Percentiles rank a stretch among this genome's conserved stretches.
Evolutionary conservation across 805 yeast genomes (phyloP).

Genomic region (Dipodascopsis uninucleata): DNA sequence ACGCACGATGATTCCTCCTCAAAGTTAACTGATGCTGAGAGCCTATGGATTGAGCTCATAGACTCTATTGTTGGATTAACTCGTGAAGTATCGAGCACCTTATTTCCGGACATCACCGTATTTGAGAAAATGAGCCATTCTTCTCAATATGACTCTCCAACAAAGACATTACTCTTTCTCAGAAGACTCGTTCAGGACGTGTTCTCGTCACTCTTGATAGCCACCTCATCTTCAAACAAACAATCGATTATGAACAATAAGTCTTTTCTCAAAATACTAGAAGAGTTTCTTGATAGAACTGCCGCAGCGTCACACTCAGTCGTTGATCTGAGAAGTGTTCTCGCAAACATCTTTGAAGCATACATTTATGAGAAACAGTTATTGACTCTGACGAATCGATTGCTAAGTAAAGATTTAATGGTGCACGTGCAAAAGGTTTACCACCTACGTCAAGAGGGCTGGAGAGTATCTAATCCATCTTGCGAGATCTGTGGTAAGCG

Average conservation of each 20-base stretch:
- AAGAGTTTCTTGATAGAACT: conserved; percentile 22
- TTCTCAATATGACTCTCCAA: conserved; percentile 22
- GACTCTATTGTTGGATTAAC: conserved; percentile 25
- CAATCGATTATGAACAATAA: conserved; percentile 6
- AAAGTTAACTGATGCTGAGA: conserved; percentile 19
- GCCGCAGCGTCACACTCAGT: conserved; percentile 28
- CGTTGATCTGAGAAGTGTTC: conserved; percentile 25
- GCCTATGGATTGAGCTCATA: conserved; percentile 24
- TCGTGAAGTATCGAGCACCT: conserved; percentile 20
- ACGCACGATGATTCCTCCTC: not conserved
- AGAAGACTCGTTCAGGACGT: conserved; percentile 29
- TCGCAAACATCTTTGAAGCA: conserved; percentile 28
- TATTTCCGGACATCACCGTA: conserved; percentile 24
- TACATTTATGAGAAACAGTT: conserved; percentile 28
- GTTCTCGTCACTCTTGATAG: conserved; percentile 27
- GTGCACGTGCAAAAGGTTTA: conserved; percentile 24
- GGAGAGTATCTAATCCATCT: conserved; percentile 16
- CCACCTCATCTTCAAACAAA: conserved; percentile 15
- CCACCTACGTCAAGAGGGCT: conserved; percentile 24
- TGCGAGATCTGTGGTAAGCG: conserved; percentile 30
- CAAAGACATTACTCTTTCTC: conserved; percentile 24
- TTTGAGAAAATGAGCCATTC: conserved; percentile 23
- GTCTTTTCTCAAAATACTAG: conserved; percentile 23
- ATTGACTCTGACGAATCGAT: conserved; percentile 21
- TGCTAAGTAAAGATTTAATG: conserved; percentile 25